Evolutionary conservation across 208 protist species (phyloP), one percentile per base, ranked within the genome.

Genomic region (Crithidia thermophila): DNA sequence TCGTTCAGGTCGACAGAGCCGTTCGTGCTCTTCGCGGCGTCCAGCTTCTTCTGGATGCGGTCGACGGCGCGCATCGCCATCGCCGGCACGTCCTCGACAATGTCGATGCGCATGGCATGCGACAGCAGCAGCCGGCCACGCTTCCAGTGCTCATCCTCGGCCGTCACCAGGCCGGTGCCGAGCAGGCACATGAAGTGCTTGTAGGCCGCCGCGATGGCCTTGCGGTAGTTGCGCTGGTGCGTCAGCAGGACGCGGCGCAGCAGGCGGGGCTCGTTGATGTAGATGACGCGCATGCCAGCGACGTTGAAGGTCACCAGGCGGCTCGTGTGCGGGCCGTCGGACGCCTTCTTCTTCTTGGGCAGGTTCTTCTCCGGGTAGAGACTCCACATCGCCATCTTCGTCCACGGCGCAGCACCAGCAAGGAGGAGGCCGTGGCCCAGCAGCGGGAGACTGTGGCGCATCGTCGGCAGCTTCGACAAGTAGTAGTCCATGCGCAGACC

Each of bases 131-230:
- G 69, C 8, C 92, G 89, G 7, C 88, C 83, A 45, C 87, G 93
- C 62, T 82, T 92, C 92, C 92, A 97, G 66, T 93, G 79, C 46
- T 95, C 88, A 37, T 85, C 92, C 58, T 97, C 92, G 8, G 86
- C 63, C 33, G 92, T 92, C 25, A 95, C 89, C 27, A 97, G 87
- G 9, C 92, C 90, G 57, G 78, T 94, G 37, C 92, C 92, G 53
- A 97, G 88, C 7, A 95, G 72, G 52, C 88, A 94, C 79, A 97
- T 81, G 62, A 97, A 97, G 57, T 93, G 89, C 56, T 91, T 94
- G 78, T 97, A 97, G 16, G 88, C 86, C 18, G 77, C 81, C 10
- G 72, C 82, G 43, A 93, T 75, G 51, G 87, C 92, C 70, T 97
- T 97, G 55, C 70, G 64, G 73, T 97, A 97, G 65, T 88, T 91